A percentile compares a stretch with the other conserved stretches of the same genome.
Conservation (phyloP, 352 stramenopile species). For the Pythium aquatile region DNA sequence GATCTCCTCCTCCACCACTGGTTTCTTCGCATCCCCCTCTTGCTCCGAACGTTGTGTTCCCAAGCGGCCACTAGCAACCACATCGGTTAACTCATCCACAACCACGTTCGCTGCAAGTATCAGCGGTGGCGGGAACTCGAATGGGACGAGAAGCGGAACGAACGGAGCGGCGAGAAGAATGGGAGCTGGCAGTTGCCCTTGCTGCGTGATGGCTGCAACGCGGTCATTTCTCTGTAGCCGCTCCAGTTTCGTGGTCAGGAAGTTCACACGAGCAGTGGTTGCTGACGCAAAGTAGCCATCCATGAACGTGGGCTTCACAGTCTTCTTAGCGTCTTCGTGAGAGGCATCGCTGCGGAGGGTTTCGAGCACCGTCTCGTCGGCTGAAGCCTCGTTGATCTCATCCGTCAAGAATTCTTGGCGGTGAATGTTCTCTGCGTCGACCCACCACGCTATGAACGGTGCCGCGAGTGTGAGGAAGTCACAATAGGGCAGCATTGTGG, state of each 20-base stretch:
- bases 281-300: background rate
- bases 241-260: constrained; percentile 1
- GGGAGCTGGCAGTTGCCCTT: background rate
- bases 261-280: background rate
- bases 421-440: constrained; percentile 39
- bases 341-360: constrained; percentile 20
- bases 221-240: background rate
- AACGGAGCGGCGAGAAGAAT: background rate
- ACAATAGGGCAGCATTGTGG: constrained; percentile 33
- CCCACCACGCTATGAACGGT: constrained; percentile 66
- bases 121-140: background rate
- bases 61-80: background rate
- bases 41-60: constrained; percentile 1
- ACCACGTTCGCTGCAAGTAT: background rate
- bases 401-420: constrained; percentile 51
- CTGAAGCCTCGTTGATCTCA: constrained; percentile 45
- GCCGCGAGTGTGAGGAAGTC: constrained; percentile 47
- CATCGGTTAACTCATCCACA: background rate
- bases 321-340: background rate
- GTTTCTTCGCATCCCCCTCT: background rate
- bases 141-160: background rate
- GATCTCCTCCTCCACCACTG: background rate
- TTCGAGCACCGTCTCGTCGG: constrained; percentile 34
- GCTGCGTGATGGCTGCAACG: background rate
- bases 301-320: background rate